A percentile compares a stretch with the other conserved stretches of the same genome.
Evolutionary conservation across 306 rosid genomes (phyloP).

Genomic region (Gynostemma pentaphyllum): DNA sequence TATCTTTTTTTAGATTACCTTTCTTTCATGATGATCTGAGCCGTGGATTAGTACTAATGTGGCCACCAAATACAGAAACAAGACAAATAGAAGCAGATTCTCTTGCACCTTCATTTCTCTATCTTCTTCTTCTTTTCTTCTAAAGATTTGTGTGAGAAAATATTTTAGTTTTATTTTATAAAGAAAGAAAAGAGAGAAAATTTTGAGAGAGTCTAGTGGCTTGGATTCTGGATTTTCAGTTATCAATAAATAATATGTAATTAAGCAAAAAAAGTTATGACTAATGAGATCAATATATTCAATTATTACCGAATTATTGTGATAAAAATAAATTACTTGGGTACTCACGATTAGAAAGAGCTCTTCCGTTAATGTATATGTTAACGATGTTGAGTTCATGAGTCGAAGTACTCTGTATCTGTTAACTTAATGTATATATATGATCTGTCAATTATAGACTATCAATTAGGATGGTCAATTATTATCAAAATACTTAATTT

Average conservation of each 20-base stretch:
- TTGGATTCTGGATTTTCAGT: constrained; percentile 7
- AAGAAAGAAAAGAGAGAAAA: not conserved
- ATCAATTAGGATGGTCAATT: too few relatives aligned
- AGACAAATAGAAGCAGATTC: not conserved
- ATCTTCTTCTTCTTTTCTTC: not conserved
- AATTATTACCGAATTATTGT: too few relatives aligned
- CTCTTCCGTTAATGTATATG: too few relatives aligned
- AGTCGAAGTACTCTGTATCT: too few relatives aligned
- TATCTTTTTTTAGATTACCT: not conserved
- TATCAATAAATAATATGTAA: not conserved
- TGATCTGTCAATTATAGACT: too few relatives aligned
- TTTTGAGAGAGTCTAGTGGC: constrained; percentile 3
- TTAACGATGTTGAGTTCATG: too few relatives aligned
- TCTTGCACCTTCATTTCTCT: not conserved
- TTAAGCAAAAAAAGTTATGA: too few relatives aligned
- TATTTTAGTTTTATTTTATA: not conserved
- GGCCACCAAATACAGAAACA: not conserved
- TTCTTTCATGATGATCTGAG: constrained; percentile 5
- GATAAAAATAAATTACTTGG: too few relatives aligned
- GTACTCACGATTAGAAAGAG: too few relatives aligned
- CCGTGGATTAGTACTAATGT: constrained; percentile 3
- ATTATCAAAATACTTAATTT: too few relatives aligned
- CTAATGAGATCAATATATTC: too few relatives aligned
- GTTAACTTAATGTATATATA: too few relatives aligned
- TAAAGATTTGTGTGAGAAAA: not conserved